Evolutionary conservation across 2,329 filamentous ascomycete species (phyloP).

Genomic region (Aspergillus fischeri): DNA sequence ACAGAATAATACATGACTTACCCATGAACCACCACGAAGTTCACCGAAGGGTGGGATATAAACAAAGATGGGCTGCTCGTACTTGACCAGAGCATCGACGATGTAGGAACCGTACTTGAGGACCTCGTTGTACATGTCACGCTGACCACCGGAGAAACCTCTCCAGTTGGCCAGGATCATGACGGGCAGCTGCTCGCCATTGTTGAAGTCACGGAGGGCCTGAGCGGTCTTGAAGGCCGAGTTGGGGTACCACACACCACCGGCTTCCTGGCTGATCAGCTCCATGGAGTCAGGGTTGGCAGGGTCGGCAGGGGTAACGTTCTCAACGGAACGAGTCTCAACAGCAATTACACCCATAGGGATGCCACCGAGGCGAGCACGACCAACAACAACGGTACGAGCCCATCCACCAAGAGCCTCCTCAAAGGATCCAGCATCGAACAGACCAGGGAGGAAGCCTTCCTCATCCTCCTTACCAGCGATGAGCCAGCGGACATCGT

Average conservation of each 20-base stretch:
- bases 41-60: slow-evolving; percentile 97
- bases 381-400: slow-evolving; percentile 91
- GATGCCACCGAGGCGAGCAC: slow-evolving; percentile 92
- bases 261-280: slow-evolving; percentile 88
- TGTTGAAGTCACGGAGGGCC: slow-evolving; percentile 98
- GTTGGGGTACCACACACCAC: slow-evolving; percentile 99
- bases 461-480: slow-evolving; percentile 76
- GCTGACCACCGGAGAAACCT: slow-evolving; percentile 99
- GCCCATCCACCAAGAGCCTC: slow-evolving; percentile 97
- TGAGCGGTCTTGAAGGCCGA: slow-evolving; percentile 99
- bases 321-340: slow-evolving; percentile 93
- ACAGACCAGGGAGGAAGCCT: slow-evolving; percentile 84
- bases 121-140: slow-evolving; percentile 99
- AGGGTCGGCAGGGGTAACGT: slow-evolving; percentile 91
- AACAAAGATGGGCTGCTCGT: slow-evolving; percentile 96
- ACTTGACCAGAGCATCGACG: slow-evolving; percentile 96
- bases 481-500: slow-evolving; percentile 94
- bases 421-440: slow-evolving; percentile 94
- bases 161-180: slow-evolving; percentile 99
- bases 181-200: slow-evolving; percentile 93
- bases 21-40: slow-evolving; percentile 96
- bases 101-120: slow-evolving; percentile 99
- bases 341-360: slow-evolving; percentile 98
- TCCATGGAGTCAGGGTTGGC: slow-evolving; percentile 98
- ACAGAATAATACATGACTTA: slow-evolving; percentile 36